Base-by-base conservation (phyloP, 495 filamentous ascomycete species). In the Penicillium taxi region DNA sequence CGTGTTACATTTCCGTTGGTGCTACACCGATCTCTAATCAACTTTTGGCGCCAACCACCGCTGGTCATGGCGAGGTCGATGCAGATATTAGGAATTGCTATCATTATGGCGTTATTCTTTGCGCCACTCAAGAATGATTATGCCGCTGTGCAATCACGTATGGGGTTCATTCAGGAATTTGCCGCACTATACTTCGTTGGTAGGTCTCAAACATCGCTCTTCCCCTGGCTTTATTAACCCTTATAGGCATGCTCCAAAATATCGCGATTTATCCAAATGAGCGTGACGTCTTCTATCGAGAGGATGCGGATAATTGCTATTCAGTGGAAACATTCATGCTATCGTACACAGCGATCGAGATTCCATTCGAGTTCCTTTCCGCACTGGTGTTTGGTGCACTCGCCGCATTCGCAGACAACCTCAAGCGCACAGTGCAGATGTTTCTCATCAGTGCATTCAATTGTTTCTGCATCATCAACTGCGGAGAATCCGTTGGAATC, bases 401-500 rank as follows among this genome's bases (percentile, higher is more conserved):
- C 7, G 64, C 63, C 1, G 72, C 65, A 20, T 61, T 81, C 5
- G 80, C 78, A 0, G 72, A 73, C 11, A 80, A 80, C 3, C 65
- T 86, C 19, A 69, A 75, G 6, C 70, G 77, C 18, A 82, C 69
- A 0, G 62, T 60, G 0, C 47, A 65, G 21, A 68, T 84, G 55
- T 82, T 80, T 56, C 81, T 84, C 47, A 69, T 82, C 35, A 56
- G 73, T 24, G 61, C 75, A 1, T 81, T 78, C 55, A 81, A 80
- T 53, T 73, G 72, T 32, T 84, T 87, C 47, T 79, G 75, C 39
- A 76, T 87, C 28, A 81, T 84, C 24, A 77, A 59, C 32, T 83
- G 77, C 42, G 82, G 82, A 3, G 82, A 87, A 60, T 80, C 74
- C 27, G 47, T 86, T n/a, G 82, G 82, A 0, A 86, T 87, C 44